Percentiles rank a stretch among this genome's conserved stretches.
Conservation (phyloP, 495 filamentous ascomycete genomes). For the Talaromyces wortmannii region DNA sequence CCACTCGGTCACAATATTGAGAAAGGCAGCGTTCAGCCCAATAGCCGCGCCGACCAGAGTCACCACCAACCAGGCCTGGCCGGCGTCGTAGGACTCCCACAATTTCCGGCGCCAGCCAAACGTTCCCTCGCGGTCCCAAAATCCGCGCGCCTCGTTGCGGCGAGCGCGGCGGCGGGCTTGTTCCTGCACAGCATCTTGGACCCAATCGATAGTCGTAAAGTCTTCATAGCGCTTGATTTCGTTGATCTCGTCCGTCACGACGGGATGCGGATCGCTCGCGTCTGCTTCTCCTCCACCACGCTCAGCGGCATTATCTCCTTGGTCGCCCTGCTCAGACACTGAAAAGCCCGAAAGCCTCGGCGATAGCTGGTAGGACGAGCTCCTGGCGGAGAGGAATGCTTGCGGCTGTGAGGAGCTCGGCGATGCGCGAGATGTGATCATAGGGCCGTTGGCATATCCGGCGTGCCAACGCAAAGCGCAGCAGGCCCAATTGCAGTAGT, state of each 20-base stretch:
- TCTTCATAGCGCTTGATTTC: slow-evolving; percentile 97
- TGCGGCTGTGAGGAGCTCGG: slow-evolving; percentile 44
- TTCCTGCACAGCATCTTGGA: slow-evolving; percentile 92
- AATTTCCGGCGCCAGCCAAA: slow-evolving; percentile 78
- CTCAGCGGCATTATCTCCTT: slow-evolving; percentile 19
- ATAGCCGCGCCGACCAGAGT: slow-evolving; percentile 90
- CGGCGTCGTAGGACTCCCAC: slow-evolving; percentile 87
- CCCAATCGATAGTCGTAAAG: slow-evolving; percentile 99
- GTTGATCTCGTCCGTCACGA: slow-evolving; percentile 89
- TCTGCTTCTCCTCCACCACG: slow-evolving; percentile 15
- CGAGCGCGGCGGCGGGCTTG: slow-evolving; percentile 72
- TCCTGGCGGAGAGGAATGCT: slow-evolving; percentile 46
- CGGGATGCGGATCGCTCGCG: slow-evolving; percentile 34
- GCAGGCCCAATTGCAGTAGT: too few species aligned
- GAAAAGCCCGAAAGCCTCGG: slow-evolving; percentile 71
- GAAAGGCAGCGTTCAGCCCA: slow-evolving; percentile 83
- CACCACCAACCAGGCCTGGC: slow-evolving; percentile 96
- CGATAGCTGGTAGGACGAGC: slow-evolving; percentile 43
- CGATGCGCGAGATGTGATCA: slow-evolving; percentile 55
- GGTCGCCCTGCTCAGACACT: slow-evolving; percentile 51
- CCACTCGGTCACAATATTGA: slow-evolving; percentile 98
- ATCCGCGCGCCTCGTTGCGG: slow-evolving; percentile 64
- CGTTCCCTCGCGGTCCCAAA: slow-evolving; percentile 65
- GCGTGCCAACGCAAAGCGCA: too few species aligned
- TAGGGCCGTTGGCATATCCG: slow-evolving; percentile 14